Evolutionary conservation across 1,284 basidiomycete species (phyloP).

Genomic region (Uromyces viciae-fabae): DNA sequence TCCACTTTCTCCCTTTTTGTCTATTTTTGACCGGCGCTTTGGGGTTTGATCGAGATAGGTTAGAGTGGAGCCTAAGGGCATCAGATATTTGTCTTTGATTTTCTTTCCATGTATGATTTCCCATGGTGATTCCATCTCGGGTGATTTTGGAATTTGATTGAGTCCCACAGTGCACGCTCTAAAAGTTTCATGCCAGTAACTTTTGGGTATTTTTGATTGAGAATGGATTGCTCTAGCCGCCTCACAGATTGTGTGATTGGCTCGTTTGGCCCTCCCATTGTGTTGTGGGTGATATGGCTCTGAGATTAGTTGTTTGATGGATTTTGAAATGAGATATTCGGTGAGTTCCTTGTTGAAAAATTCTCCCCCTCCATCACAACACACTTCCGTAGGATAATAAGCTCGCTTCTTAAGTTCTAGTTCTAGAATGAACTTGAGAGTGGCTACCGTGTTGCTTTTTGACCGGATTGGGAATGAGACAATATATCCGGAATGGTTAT

Average conservation of each 20-base stretch:
- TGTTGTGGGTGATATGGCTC: not conserved
- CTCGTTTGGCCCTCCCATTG: not conserved
- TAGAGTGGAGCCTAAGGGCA: not conserved
- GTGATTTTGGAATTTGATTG: not conserved
- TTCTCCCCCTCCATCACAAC: not conserved
- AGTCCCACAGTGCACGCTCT: not conserved
- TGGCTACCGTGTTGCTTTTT: not conserved
- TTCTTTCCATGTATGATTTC: not conserved
- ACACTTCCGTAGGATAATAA: not conserved
- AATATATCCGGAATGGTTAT: not conserved
- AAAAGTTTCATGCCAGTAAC: not conserved
- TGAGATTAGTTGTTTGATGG: not conserved
- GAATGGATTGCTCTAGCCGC: no score
- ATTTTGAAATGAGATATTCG: no score
- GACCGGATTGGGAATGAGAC: not conserved
- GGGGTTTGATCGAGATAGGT: no score
- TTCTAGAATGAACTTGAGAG: not conserved
- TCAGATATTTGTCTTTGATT: not conserved
- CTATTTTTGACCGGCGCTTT: no score
- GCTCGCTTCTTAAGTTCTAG: not conserved
- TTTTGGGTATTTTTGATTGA: no score
- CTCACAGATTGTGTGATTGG: not conserved
- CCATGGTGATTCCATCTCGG: not conserved
- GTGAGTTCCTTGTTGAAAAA: not conserved
- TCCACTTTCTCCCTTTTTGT: no score